Evolutionary conservation across 352 stramenopile species (phyloP).

Genomic region (Pythium myriotylum): DNA sequence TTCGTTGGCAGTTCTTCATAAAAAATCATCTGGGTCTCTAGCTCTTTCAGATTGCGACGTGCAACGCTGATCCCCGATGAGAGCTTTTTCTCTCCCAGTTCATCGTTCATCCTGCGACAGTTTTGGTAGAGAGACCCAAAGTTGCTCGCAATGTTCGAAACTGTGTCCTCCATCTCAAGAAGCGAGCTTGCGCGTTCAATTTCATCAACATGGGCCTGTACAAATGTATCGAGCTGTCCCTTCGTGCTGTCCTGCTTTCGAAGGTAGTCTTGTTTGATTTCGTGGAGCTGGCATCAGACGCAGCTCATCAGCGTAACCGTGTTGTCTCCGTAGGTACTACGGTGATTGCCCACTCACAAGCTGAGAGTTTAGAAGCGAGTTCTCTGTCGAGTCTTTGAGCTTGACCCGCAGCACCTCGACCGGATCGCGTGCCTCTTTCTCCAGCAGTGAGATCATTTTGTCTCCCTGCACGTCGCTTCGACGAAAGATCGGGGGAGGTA

Average conservation of each 20-base stretch:
- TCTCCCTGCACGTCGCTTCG: neutral
- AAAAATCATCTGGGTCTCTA: constrained; percentile 82
- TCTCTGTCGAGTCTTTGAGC: constrained; percentile 83
- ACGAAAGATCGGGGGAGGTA: neutral
- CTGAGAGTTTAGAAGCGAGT: constrained; percentile 82
- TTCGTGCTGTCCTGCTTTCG: constrained; percentile 76
- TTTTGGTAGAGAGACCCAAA: constrained; percentile 56
- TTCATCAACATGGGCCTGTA: constrained; percentile 81
- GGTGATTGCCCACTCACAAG: constrained; percentile 48
- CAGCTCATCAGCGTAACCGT: neutral
- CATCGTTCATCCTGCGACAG: constrained; percentile 82
- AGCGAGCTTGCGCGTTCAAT: constrained; percentile 79
- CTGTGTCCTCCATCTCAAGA: constrained; percentile 68
- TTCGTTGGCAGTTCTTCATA: constrained; percentile 78
- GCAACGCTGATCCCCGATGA: constrained; percentile 81
- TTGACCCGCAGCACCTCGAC: constrained; percentile 81
- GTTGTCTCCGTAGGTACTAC: too few relatives aligned
- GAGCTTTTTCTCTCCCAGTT: constrained; percentile 81
- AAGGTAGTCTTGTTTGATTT: constrained; percentile 85
- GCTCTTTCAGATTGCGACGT: constrained; percentile 76
- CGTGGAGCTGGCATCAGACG: constrained; percentile 49
- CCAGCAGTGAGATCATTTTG: constrained; percentile 77
- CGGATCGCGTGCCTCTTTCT: constrained; percentile 82
- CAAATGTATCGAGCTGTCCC: constrained; percentile 67
- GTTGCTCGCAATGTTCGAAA: constrained; percentile 64